phyloP scores from a whole-genome alignment of 805 yeast genomes.

The Lipomyces chichibuensis region DNA sequence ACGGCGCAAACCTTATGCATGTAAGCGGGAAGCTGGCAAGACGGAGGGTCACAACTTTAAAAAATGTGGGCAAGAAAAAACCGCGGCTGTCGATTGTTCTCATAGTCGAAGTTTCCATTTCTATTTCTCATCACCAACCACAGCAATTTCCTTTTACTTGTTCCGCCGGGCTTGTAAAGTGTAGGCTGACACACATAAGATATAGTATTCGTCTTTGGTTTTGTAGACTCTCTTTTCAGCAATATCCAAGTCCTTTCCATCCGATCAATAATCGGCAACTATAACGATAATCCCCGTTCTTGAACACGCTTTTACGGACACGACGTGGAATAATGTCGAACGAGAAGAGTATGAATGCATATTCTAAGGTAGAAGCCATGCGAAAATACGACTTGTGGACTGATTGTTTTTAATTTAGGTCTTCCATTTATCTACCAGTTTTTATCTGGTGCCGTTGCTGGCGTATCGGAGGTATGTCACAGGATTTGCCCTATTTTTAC shows the following conservation, averaged over 20 bases:
- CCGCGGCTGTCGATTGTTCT: too few species aligned
- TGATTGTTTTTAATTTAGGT: constrained; percentile 12
- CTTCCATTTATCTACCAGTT: constrained; percentile 92
- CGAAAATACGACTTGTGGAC: neutral
- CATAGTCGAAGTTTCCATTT: too few species aligned
- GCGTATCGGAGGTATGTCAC: constrained; percentile 74
- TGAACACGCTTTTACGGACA: neutral
- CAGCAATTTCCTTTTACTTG: too few species aligned
- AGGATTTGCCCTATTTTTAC: neutral
- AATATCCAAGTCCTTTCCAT: neutral
- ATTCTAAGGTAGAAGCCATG: neutral
- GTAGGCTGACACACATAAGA: too few species aligned
- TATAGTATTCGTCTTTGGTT: too few species aligned
- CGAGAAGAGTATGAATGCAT: constrained; percentile 25
- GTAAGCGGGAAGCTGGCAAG: too few species aligned
- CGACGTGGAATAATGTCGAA: constrained; percentile 15
- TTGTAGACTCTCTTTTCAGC: neutral
- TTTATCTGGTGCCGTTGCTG: constrained; percentile 91
- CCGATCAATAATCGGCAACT: neutral
- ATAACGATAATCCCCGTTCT: neutral
- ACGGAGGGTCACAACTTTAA: too few species aligned
- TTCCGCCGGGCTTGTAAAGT: too few species aligned
- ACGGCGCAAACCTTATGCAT: too few species aligned
- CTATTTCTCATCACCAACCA: too few species aligned
- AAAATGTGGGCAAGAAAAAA: too few species aligned